Conservation (phyloP, 2,329 filamentous ascomycete species). For the Fusarium chaquense region DNA sequence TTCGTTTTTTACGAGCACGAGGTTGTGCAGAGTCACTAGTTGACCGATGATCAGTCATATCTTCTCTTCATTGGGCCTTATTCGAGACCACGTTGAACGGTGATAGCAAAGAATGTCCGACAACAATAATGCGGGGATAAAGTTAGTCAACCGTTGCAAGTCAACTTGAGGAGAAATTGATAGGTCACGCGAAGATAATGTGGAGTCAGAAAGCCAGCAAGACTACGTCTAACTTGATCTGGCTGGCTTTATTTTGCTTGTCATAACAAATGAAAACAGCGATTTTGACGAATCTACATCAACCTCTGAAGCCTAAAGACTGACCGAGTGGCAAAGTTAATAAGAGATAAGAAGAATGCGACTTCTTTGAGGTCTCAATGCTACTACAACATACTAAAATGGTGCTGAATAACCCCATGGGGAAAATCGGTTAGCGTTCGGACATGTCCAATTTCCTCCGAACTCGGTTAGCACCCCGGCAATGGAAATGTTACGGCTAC, state of each 20-base stretch:
- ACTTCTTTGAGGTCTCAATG: background rate
- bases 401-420: background rate
- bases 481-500: background rate
- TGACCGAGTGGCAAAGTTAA: background rate
- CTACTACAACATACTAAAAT: background rate
- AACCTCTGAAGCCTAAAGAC: accelerated
- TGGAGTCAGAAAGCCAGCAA: background rate
- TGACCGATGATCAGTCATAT: background rate
- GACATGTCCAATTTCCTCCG: slow-evolving; percentile 3
- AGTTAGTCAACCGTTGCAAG: background rate
- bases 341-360: background rate
- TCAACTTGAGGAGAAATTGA: background rate
- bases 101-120: slow-evolving; percentile 4
- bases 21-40: background rate
- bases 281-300: too few relatives aligned
- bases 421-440: background rate
- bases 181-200: slow-evolving; percentile 5
- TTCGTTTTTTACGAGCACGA: slow-evolving; percentile 18
- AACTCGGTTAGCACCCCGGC: background rate
- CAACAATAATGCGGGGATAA: background rate
- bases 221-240: background rate
- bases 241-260: background rate
- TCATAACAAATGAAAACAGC: background rate
- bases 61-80: background rate
- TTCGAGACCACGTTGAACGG: background rate